A percentile compares a stretch with the other conserved stretches of the same genome.
Conservation (phyloP, 495 filamentous ascomycete genomes). For the Lentithecium fluviatile region DNA sequence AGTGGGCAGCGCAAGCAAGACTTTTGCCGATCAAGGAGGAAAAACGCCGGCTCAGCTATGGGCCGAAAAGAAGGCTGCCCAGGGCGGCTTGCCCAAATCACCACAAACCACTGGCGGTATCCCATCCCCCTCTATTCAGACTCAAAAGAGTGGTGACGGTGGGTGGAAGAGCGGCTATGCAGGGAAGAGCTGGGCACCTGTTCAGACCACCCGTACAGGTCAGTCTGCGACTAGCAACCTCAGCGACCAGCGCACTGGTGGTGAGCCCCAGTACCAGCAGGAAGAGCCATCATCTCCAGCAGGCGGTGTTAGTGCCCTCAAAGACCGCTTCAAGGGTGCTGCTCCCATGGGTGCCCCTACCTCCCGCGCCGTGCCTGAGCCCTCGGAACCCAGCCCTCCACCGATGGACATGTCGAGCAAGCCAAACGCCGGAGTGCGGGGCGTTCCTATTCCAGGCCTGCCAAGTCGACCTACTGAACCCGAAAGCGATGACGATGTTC, state of each 20-base stretch:
- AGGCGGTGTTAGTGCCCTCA: constrained; percentile 65
- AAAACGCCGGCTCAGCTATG: constrained; percentile 96
- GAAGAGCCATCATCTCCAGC: constrained; percentile 53
- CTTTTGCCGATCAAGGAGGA: constrained; percentile 89
- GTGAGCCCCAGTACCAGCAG: constrained; percentile 50
- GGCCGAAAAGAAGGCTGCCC: constrained; percentile 91
- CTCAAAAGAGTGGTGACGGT: constrained; percentile 65
- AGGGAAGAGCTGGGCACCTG: constrained; percentile 84
- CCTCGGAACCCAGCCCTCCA: constrained; percentile 58
- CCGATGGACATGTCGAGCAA: constrained; percentile 61
- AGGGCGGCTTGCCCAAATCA: constrained; percentile 55
- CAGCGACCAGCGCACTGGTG: constrained; percentile 59
- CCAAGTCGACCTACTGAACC: constrained; percentile 58
- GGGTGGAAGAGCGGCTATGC: constrained; percentile 88
- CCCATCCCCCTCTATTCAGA: constrained; percentile 55
- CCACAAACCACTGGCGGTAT: constrained; percentile 40
- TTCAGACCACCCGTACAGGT: constrained; percentile 69
- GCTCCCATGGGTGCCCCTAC: constrained; percentile 63
- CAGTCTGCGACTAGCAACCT: constrained; percentile 59
- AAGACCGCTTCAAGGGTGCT: constrained; percentile 72
- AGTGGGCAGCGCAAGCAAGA: constrained; percentile 78
- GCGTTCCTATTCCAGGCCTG: constrained; percentile 72
- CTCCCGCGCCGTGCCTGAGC: constrained; percentile 45
- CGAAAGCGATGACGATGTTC: constrained; percentile 54
- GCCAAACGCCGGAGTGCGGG: constrained; percentile 56